phyloP scores from a whole-genome alignment of 805 yeast genomes.

The Nakazawaea ishiwadae region DNA sequence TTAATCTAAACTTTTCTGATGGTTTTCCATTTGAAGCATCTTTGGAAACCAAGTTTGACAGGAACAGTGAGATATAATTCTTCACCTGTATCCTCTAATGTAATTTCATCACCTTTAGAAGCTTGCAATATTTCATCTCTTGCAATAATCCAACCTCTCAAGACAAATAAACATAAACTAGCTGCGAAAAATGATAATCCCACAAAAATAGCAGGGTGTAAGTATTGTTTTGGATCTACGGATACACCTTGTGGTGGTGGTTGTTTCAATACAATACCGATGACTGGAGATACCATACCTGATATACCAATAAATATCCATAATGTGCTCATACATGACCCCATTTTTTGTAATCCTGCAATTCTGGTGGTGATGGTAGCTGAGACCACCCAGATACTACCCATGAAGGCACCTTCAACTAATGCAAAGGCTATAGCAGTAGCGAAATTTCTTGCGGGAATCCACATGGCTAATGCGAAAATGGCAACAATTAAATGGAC shows the following conservation, averaged over 20 bases:
- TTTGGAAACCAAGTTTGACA: neutral
- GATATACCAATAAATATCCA: constrained; percentile 49
- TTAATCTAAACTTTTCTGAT: constrained; percentile 14
- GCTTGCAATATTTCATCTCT: constrained; percentile 32
- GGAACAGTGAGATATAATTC: constrained; percentile 14
- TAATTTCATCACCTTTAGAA: constrained; percentile 16
- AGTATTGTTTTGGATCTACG: constrained; percentile 42
- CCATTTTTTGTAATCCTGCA: constrained; percentile 49
- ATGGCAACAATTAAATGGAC: constrained; percentile 35
- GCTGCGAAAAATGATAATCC: constrained; percentile 51
- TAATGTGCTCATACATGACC: constrained; percentile 39
- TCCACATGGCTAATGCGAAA: constrained; percentile 47
- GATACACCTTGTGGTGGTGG: constrained; percentile 23
- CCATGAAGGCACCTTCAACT: constrained; percentile 54
- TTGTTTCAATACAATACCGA: constrained; percentile 48
- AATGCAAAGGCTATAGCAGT: constrained; percentile 50
- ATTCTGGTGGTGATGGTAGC: constrained; percentile 48
- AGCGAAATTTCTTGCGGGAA: constrained; percentile 53
- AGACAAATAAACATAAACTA: constrained; percentile 33
- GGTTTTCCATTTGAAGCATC: constrained; percentile 3
- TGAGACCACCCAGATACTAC: constrained; percentile 52
- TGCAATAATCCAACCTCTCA: constrained; percentile 53
- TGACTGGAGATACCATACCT: constrained; percentile 54
- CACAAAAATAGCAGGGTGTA: constrained; percentile 51
- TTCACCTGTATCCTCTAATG: constrained; percentile 24